Base-by-base conservation (phyloP, 2,329 filamentous ascomycete genomes). In the Pseudophaeomoniella oleicola region DNA sequence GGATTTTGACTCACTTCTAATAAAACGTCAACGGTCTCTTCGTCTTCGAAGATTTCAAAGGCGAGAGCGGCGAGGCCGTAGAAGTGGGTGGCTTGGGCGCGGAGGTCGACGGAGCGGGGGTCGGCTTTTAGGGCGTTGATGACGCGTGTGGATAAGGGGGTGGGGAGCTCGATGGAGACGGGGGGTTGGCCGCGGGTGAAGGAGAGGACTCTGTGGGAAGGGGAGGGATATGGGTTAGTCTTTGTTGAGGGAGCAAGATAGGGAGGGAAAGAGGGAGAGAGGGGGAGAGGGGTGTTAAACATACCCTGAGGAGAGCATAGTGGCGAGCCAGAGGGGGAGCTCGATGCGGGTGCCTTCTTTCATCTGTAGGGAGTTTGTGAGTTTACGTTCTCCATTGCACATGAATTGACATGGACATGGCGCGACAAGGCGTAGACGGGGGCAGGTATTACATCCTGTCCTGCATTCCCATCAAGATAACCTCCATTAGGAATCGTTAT, bases 51-150 rank as follows among this genome's bases (percentile, higher is more conserved):
- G 1, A 98, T 60, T 40, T 94, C 87, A 42, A 96, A 66, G 58
- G 94, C 86, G 36, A 84, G 73, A 32, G 83, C 79, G 3, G 82
- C 85, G 3, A 96, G 70, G 16, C 75, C 78, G 61, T 94, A 96
- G 50, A 94, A 94, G 57, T 94, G 81, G 22, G 80, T 77, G 42
- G 82, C 83, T 55, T 90, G 75, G 38, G 83, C 77, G 35, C 88
- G 75, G 30, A 98, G 58, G 38, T 93, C 78, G 1, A 98, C 84
- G 9, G 81, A 80, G 37, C 81, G 78, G 0, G 90, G 80, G 52
- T 94, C 86, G 19, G 90, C 90, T 53, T 88, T 90, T 27, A 98
- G 66, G 0, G 90, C 90, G 47, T 92, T 86, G 52, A 92, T 64
- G 30, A 96, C 87, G 32, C 82, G 75, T 42, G 76, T 72, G 4